Evolutionary conservation across 176 grass and related monocot genomes (phyloP).

Genomic region (Echinochloa phyllopogon): DNA sequence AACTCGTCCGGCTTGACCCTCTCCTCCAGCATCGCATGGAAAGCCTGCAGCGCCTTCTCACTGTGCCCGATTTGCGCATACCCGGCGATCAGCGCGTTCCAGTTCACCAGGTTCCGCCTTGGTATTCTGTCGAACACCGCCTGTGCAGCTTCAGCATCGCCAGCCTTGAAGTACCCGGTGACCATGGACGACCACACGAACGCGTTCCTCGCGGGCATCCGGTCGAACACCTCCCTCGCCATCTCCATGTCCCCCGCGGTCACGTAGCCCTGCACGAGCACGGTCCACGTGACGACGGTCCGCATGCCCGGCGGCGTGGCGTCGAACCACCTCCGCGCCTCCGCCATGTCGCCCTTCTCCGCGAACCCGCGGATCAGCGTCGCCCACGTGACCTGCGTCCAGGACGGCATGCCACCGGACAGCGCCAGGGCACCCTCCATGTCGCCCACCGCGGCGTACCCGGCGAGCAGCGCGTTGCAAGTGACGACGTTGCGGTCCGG

Average conservation of each 20-base stretch:
- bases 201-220: slow-evolving; percentile 56
- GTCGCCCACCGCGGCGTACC: slow-evolving; percentile 50
- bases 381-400: slow-evolving; percentile 52
- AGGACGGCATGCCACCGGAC: slow-evolving; percentile 15
- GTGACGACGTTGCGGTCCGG: slow-evolving; percentile 52
- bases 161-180: slow-evolving; percentile 72
- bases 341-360: slow-evolving; percentile 50
- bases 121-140: slow-evolving; percentile 56
- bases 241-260: slow-evolving; percentile 47
- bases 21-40: slow-evolving; percentile 46
- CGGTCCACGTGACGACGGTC: slow-evolving; percentile 62
- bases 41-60: slow-evolving; percentile 52
- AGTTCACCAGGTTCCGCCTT: slow-evolving; percentile 61
- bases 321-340: slow-evolving; percentile 48
- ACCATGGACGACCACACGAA: slow-evolving; percentile 78
- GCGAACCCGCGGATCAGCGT: slow-evolving; percentile 54
- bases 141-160: slow-evolving; percentile 31
- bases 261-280: slow-evolving; percentile 59
- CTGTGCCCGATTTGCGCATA: slow-evolving; percentile 61
- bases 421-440: slow-evolving; percentile 49
- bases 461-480: slow-evolving; percentile 51
- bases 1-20: slow-evolving; percentile 60
- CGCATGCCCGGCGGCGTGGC: slow-evolving; percentile 37
- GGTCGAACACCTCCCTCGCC: slow-evolving; percentile 64
- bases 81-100: slow-evolving; percentile 60